phyloP scores from a whole-genome alignment of 1,284 basidiomycete genomes.

The Erythrobasidium hasegawianum region DNA sequence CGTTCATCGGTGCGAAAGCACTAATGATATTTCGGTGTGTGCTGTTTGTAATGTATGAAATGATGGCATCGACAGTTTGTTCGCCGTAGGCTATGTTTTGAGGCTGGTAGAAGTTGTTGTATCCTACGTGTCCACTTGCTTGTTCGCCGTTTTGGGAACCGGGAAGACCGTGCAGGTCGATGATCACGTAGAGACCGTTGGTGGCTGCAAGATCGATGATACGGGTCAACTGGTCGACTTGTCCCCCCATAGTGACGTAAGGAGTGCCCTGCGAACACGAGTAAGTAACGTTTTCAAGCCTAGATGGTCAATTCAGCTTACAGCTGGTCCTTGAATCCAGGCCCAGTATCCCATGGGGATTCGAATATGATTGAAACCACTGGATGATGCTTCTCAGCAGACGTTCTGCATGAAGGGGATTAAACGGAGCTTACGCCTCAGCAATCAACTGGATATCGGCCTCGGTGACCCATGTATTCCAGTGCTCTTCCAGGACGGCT shows the following conservation, averaged over 20 bases:
- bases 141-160: constrained; percentile 50
- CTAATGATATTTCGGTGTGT: constrained; percentile 24
- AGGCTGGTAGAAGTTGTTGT: constrained; percentile 36
- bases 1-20: constrained; percentile 10
- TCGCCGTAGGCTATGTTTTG: constrained; percentile 37
- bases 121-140: constrained; percentile 41
- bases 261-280: constrained; percentile 38
- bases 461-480: constrained; percentile 50
- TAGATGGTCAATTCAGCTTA: no score
- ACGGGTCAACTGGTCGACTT: constrained; percentile 40
- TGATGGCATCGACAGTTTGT: constrained; percentile 10
- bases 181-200: constrained; percentile 50
- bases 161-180: constrained; percentile 52
- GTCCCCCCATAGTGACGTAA: constrained; percentile 40
- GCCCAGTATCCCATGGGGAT: constrained; percentile 50
- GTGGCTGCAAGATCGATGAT: constrained; percentile 56
- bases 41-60: constrained; percentile 18
- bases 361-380: constrained; percentile 48
- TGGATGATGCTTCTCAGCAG: neutral
- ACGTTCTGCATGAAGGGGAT: neutral
- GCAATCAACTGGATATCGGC: constrained; percentile 48
- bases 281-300: no score
- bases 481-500: constrained; percentile 29
- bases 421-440: constrained; percentile 32
- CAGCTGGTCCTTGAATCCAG: constrained; percentile 42